These are phyloP conservation scores for Geranium incanum DNA, from an alignment of 441 rosid genomes.

Conservation along the genomic window DNA sequence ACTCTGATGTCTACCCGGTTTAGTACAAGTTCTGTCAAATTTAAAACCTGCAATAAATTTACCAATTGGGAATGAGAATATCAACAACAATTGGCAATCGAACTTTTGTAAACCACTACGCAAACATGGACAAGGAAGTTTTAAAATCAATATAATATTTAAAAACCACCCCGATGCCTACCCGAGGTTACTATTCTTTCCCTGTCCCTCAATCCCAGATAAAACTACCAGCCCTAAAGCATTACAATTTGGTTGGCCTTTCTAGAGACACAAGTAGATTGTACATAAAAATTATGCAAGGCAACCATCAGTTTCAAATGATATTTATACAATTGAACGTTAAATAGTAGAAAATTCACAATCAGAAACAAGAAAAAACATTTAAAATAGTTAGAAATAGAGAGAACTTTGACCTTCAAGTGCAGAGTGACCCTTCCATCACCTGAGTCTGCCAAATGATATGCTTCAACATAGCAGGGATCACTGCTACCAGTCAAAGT, in stretches of 20 bases:
- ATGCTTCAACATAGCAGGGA: constrained; percentile 94
- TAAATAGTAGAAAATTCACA: neutral
- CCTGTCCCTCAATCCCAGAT: neutral
- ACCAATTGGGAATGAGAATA: constrained; percentile 21
- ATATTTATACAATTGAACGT: neutral
- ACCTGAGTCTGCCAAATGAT: constrained; percentile 91
- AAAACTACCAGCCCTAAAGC: neutral
- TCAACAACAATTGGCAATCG: neutral
- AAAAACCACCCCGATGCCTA: neutral
- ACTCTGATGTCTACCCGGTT: constrained; percentile 90
- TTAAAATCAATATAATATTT: neutral
- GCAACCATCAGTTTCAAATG: neutral
- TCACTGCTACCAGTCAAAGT: constrained; percentile 93
- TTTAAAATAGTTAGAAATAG: neutral
- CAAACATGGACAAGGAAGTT: neutral
- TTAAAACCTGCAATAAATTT: constrained; percentile 58
- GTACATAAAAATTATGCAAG: neutral
- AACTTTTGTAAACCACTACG: constrained; percentile 1
- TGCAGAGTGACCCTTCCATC: constrained; percentile 93
- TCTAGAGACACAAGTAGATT: neutral
- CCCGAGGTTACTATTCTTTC: neutral
- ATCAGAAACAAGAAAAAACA: neutral
- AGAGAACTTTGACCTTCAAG: constrained; percentile 52
- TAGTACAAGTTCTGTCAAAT: constrained; percentile 85
- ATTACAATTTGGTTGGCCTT: neutral